Evolutionary conservation across 441 rosid genomes (phyloP).

Genomic region (Breynia disticha): DNA sequence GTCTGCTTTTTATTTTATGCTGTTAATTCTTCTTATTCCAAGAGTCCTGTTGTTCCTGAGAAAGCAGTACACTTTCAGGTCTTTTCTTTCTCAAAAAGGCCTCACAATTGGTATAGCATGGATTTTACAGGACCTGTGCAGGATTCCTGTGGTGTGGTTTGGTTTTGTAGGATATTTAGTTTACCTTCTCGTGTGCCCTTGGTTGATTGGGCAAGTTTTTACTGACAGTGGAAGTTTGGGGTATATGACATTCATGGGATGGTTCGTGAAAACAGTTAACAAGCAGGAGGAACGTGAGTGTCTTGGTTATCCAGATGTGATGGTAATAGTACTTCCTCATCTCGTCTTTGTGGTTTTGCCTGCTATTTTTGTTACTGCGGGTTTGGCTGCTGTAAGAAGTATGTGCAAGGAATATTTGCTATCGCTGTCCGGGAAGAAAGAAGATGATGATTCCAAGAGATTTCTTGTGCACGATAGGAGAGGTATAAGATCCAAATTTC

Average conservation of each 20-base stretch:
- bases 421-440: slow-evolving; percentile 53
- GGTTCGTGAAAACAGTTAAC: slow-evolving; percentile 41
- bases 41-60: slow-evolving; percentile 34
- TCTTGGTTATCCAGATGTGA: slow-evolving; percentile 69
- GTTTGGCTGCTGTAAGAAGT: slow-evolving; percentile 64
- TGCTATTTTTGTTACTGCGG: slow-evolving; percentile 35
- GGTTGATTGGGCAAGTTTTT: slow-evolving; percentile 71
- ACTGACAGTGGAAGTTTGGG: slow-evolving; percentile 37
- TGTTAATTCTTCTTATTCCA: slow-evolving; percentile 52
- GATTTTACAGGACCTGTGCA: slow-evolving; percentile 69
- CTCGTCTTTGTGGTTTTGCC: slow-evolving; percentile 58
- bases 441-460: slow-evolving; percentile 40
- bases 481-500: slow-evolving; percentile 20
- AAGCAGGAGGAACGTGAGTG: slow-evolving; percentile 29
- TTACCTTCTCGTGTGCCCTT: slow-evolving; percentile 63
- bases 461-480: slow-evolving; percentile 16
- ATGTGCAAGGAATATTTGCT: slow-evolving; percentile 42
- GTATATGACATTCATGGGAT: slow-evolving; percentile 84
- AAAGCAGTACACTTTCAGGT: slow-evolving; percentile 47
- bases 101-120: slow-evolving; percentile 37
- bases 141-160: slow-evolving; percentile 51
- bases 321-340: slow-evolving; percentile 84
- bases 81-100: slow-evolving; percentile 37
- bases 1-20: slow-evolving; percentile 31
- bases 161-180: slow-evolving; percentile 53